Percentiles rank a stretch among this genome's conserved stretches.
phyloP scores from a whole-genome alignment of 2,329 filamentous ascomycete genomes.

The Zasmidium angulare region DNA sequence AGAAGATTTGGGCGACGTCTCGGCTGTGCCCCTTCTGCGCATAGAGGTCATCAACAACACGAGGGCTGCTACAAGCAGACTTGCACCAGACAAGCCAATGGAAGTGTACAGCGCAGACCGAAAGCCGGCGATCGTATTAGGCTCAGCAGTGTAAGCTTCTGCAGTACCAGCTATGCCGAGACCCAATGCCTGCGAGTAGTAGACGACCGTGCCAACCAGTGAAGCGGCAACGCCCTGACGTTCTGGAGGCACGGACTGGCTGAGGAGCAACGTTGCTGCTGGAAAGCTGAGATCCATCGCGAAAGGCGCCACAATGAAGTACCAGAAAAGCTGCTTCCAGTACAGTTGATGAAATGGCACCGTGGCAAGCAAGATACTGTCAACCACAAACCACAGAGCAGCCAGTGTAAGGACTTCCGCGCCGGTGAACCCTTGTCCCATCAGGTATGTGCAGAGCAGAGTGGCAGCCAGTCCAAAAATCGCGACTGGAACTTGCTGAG shows the following conservation, averaged over 20 bases:
- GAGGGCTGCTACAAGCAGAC: not conserved
- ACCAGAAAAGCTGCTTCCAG: not conserved
- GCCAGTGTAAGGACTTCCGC: not conserved
- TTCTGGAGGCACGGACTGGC: not conserved
- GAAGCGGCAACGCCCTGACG: not conserved
- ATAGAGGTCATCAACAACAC: not conserved
- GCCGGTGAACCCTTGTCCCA: not conserved
- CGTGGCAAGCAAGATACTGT: not conserved
- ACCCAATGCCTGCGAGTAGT: not conserved
- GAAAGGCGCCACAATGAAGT: not conserved
- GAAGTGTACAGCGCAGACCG: not conserved
- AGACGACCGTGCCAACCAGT: not conserved
- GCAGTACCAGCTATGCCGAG: not conserved
- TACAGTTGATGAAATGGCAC: not conserved
- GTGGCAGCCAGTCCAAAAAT: not conserved
- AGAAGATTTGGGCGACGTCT: too few species aligned
- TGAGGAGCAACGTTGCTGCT: not conserved
- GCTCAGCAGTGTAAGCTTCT: not conserved
- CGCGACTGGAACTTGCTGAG: not conserved
- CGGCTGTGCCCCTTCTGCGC: not conserved
- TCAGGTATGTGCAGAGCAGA: not conserved
- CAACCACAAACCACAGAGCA: not conserved
- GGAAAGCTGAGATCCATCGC: not conserved
- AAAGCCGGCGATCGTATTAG: not conserved
- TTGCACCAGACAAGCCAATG: not conserved